Evolutionary conservation across 106 monocot species (phyloP).

Genomic region (Dendrobium nobile): DNA sequence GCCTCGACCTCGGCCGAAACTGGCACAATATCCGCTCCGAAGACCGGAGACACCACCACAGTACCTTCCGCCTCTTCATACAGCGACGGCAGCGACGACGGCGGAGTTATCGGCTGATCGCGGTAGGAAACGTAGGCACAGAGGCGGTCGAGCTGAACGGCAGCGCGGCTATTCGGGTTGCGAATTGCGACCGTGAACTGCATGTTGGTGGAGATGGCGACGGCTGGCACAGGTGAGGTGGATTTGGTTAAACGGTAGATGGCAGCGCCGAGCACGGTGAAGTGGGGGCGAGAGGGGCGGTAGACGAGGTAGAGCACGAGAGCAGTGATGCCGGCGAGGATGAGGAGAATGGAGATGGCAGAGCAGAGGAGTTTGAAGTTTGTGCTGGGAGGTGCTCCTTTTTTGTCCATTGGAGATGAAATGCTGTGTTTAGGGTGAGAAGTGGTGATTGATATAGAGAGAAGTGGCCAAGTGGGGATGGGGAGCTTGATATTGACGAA

Average conservation of each 20-base stretch:
- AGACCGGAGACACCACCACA: constrained; percentile 50
- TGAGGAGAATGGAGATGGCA: constrained; percentile 23
- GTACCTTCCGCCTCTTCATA: constrained; percentile 36
- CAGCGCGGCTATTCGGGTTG: constrained; percentile 50
- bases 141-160: constrained; percentile 50
- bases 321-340: constrained; percentile 27
- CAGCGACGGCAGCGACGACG: constrained; percentile 44
- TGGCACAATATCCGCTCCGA: constrained; percentile 41
- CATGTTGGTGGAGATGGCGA: constrained; percentile 44
- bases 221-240: constrained; percentile 19
- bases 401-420: neutral
- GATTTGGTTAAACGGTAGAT: constrained; percentile 43
- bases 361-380: constrained; percentile 32
- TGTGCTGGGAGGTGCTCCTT: neutral
- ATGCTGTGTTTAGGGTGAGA: neutral
- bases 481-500: neutral
- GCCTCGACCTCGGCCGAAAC: constrained; percentile 45
- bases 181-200: constrained; percentile 60
- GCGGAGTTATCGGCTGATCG: constrained; percentile 55
- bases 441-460: neutral
- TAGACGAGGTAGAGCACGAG: constrained; percentile 55
- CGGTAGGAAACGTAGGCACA: constrained; percentile 43
- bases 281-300: constrained; percentile 56
- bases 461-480: neutral
- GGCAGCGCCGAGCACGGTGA: constrained; percentile 48